A percentile compares a stretch with the other conserved stretches of the same genome.
Conservation (phyloP, 352 stramenopile species). For the Aphanomyces euteiches region DNA sequence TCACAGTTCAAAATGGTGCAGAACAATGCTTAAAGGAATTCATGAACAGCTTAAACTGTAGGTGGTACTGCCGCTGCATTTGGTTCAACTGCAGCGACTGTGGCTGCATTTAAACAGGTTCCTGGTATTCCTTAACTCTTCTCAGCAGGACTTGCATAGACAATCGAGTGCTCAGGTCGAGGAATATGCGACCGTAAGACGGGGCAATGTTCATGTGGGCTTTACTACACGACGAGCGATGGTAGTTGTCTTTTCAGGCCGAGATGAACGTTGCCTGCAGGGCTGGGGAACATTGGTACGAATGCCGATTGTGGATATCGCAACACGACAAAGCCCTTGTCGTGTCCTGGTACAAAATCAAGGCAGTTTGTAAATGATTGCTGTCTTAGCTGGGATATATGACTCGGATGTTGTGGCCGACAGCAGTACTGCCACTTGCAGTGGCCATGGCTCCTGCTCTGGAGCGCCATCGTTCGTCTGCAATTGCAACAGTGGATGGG, state of each 20-base stretch:
- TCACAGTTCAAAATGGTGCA: slow-evolving; percentile 9
- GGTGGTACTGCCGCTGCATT: slow-evolving; percentile 33
- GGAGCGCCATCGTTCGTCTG: slow-evolving; percentile 47
- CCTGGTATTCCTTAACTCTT: neutral
- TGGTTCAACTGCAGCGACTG: slow-evolving; percentile 38
- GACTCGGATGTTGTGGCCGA: slow-evolving; percentile 2
- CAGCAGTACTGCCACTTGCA: slow-evolving; percentile 51
- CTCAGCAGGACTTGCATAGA: slow-evolving; percentile 36
- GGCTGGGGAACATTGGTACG: slow-evolving; percentile 29
- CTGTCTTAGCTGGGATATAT: neutral
- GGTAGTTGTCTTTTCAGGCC: slow-evolving; percentile 33
- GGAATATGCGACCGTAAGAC: slow-evolving; percentile 49
- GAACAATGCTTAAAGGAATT: neutral
- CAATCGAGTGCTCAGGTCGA: slow-evolving; percentile 56
- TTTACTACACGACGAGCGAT: slow-evolving; percentile 53
- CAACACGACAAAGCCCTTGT: slow-evolving; percentile 34
- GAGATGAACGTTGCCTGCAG: slow-evolving; percentile 18
- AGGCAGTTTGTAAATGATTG: too few species aligned
- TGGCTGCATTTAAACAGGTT: slow-evolving; percentile 62
- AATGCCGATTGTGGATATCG: slow-evolving; percentile 41
- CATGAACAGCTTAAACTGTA: neutral
- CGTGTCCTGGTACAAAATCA: slow-evolving; percentile 39
- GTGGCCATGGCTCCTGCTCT: slow-evolving; percentile 52
- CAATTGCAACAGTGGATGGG: slow-evolving; percentile 49
- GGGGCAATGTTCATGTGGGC: slow-evolving; percentile 48